Evolutionary conservation across 116 monocot genomes (phyloP).

Genomic region (Phalaenopsis hybrid): DNA sequence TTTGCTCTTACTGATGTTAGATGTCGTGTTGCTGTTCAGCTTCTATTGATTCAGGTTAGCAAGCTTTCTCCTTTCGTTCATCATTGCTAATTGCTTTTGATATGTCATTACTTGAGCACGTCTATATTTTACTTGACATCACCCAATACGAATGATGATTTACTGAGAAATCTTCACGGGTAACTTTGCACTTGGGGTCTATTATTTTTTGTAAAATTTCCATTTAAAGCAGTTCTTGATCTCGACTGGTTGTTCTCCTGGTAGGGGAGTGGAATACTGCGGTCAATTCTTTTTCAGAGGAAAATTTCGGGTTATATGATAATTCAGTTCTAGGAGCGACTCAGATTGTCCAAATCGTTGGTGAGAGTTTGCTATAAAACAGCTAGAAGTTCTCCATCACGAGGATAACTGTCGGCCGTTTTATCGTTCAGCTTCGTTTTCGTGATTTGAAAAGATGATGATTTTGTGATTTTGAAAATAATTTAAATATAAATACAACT

Average conservation of each 20-base stretch:
- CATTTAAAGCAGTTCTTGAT: background rate
- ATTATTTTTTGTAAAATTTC: background rate
- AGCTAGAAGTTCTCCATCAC: background rate
- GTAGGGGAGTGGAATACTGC: background rate
- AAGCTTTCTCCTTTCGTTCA: background rate
- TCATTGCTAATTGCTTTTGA: background rate
- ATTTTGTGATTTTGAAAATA: too few species aligned
- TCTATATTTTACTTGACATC: background rate
- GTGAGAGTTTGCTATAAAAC: background rate
- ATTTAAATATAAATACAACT: too few species aligned
- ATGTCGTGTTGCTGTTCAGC: constrained; percentile 91
- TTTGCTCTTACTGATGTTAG: constrained; percentile 69
- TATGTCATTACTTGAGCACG: background rate
- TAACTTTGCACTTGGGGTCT: background rate
- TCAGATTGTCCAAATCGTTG: background rate
- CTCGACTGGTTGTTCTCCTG: background rate
- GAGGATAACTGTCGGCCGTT: background rate
- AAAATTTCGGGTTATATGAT: background rate
- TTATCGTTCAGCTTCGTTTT: too few species aligned
- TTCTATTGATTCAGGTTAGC: constrained; percentile 92
- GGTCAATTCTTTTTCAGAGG: background rate
- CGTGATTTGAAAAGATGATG: too few species aligned
- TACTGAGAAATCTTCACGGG: background rate
- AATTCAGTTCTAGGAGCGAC: background rate
- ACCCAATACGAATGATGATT: background rate